Evolutionary conservation across 2,329 filamentous ascomycete genomes (phyloP).

Genomic region (Alternaria brassicae): DNA sequence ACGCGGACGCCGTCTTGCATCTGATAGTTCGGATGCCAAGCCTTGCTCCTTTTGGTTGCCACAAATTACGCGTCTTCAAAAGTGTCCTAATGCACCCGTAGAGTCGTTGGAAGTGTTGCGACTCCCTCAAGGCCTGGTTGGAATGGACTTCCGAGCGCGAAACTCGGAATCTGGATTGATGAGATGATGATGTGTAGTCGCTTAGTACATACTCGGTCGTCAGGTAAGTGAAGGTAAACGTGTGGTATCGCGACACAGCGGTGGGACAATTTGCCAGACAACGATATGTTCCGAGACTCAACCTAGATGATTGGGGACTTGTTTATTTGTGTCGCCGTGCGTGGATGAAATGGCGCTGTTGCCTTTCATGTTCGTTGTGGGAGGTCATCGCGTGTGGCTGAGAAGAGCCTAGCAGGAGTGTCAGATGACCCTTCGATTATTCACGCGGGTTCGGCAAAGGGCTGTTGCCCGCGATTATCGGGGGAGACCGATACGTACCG

Average conservation of each 20-base stretch:
- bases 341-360: constrained; percentile 20
- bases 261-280: constrained; percentile 13
- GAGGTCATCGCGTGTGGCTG: constrained; percentile 29
- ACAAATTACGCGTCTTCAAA: constrained; percentile 4
- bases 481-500: not conserved
- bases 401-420: constrained; percentile 26
- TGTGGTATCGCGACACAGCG: constrained; percentile 25
- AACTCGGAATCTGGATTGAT: constrained; percentile 1
- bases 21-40: constrained; percentile 23
- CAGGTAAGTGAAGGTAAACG: constrained; percentile 32
- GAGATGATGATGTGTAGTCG: constrained; percentile 16
- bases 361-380: constrained; percentile 28
- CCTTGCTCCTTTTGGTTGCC: constrained; percentile 13
- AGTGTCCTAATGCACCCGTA: not conserved
- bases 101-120: not conserved
- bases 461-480: not conserved
- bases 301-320: not conserved
- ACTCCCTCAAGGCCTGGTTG: not conserved
- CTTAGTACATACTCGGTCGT: constrained; percentile 30
- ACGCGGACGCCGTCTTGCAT: constrained; percentile 20
- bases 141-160: not conserved
- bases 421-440: constrained; percentile 33
- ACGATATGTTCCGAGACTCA: constrained; percentile 16
- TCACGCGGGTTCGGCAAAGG: constrained; percentile 5
- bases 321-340: constrained; percentile 9